Percentiles rank a stretch among this genome's conserved stretches.
phyloP scores from a whole-genome alignment of 2,329 filamentous ascomycete species.

The Tolypocladium tundrense region DNA sequence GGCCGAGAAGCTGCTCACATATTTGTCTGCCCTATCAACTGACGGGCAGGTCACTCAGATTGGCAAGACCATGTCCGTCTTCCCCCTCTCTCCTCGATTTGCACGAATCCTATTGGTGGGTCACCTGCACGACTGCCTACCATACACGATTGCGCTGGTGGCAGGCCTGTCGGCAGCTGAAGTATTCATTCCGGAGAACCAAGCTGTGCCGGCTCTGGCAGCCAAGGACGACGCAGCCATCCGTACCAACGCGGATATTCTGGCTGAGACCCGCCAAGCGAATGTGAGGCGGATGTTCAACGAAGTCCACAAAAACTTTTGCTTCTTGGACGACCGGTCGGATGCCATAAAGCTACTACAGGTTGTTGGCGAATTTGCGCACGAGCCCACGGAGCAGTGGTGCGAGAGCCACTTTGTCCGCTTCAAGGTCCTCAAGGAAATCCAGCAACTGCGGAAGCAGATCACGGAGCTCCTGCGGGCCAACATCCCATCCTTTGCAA shows the following conservation, averaged over 20 bases:
- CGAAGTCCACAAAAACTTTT: constrained; percentile 67
- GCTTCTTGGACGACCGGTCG: constrained; percentile 68
- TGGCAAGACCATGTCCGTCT: constrained; percentile 74
- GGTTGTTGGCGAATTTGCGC: constrained; percentile 77
- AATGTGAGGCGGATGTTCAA: constrained; percentile 52
- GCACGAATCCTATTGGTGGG: constrained; percentile 87
- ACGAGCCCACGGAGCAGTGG: constrained; percentile 62
- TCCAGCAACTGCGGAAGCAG: constrained; percentile 71
- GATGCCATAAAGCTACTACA: constrained; percentile 88
- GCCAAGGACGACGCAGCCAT: constrained; percentile 36
- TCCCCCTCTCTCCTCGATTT: constrained; percentile 84
- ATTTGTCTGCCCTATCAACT: constrained; percentile 68
- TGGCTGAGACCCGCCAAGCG: constrained; percentile 60
- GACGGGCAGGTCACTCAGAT: constrained; percentile 67
- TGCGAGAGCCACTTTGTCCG: constrained; percentile 78
- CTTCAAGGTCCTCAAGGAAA: constrained; percentile 78
- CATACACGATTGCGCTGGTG: constrained; percentile 80
- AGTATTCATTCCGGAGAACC: constrained; percentile 73
- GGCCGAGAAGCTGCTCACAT: constrained; percentile 77
- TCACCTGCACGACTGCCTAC: constrained; percentile 69
- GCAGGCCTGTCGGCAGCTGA: constrained; percentile 82
- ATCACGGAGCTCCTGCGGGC: constrained; percentile 70
- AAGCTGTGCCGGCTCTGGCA: constrained; percentile 52
- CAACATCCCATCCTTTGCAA: constrained; percentile 59
- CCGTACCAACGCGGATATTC: constrained; percentile 56